phyloP scores from a whole-genome alignment of 805 yeast species.

The Saturnispora galanensis region DNA sequence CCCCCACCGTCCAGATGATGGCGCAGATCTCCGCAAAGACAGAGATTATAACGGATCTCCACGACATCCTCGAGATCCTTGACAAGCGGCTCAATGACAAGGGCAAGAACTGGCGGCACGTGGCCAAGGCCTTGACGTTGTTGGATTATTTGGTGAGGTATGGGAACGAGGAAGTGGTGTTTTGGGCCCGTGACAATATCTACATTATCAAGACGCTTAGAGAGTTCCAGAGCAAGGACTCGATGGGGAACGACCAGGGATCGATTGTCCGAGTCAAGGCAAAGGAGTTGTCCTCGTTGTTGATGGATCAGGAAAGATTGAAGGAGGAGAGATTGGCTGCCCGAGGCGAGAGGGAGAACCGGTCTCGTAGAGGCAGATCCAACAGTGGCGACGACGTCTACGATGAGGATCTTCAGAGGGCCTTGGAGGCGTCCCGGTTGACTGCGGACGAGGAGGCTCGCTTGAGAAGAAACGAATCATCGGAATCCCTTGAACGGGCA shows the following conservation, averaged over 20 bases:
- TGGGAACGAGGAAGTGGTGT: constrained; percentile 82
- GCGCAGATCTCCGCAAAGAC: constrained; percentile 74
- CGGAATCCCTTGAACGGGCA: constrained; percentile 60
- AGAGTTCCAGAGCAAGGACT: constrained; percentile 80
- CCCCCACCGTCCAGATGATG: constrained; percentile 76
- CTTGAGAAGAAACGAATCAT: constrained; percentile 42
- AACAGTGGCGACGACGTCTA: constrained; percentile 32
- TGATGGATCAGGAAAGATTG: constrained; percentile 75
- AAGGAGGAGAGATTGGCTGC: constrained; percentile 51
- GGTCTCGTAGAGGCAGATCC: constrained; percentile 20
- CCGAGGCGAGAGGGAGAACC: constrained; percentile 17
- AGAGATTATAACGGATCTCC: constrained; percentile 59
- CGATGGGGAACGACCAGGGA: constrained; percentile 75
- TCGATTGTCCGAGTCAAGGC: constrained; percentile 83
- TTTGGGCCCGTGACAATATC: constrained; percentile 85
- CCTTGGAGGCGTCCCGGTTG: constrained; percentile 66
- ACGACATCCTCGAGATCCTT: constrained; percentile 89
- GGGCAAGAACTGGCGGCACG: constrained; percentile 96
- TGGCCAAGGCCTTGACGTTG: constrained; percentile 83
- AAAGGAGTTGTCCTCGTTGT: constrained; percentile 69
- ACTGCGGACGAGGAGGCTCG: constrained; percentile 81
- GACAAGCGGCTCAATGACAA: constrained; percentile 89
- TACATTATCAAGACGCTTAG: constrained; percentile 83
- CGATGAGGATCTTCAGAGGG: constrained; percentile 71
- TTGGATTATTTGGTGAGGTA: constrained; percentile 76